Conservation (phyloP, 2,329 filamentous ascomycete genomes). For the Neobulgaria alba region DNA sequence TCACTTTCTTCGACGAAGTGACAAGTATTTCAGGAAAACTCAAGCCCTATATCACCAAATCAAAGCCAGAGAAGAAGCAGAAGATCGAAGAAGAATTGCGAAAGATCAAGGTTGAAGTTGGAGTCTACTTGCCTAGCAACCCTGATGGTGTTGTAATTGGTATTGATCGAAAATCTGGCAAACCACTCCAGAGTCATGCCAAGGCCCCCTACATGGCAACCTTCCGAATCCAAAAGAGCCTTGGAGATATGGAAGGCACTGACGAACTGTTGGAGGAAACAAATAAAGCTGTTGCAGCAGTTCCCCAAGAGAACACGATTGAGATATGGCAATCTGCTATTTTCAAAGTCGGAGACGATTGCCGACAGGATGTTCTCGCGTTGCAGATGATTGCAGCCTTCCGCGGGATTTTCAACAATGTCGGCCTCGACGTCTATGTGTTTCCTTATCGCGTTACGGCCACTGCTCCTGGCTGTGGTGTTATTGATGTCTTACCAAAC, state of each 20-base stretch:
- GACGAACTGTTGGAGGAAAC: slow-evolving; percentile 44
- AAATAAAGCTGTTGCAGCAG: slow-evolving; percentile 31
- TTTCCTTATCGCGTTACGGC: slow-evolving; percentile 96
- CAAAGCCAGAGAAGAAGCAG: slow-evolving; percentile 95
- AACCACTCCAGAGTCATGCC: slow-evolving; percentile 93
- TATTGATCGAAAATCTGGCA: slow-evolving; percentile 95
- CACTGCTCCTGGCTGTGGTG: slow-evolving; percentile 91
- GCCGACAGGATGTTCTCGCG: slow-evolving; percentile 90
- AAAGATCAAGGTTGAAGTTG: slow-evolving; percentile 94
- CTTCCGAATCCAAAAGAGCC: slow-evolving; percentile 87
- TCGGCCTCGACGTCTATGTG: slow-evolving; percentile 93
- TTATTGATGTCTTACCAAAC: slow-evolving; percentile 96
- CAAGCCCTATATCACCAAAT: slow-evolving; percentile 82
- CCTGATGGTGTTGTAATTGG: slow-evolving; percentile 95
- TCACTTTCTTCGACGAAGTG: slow-evolving; percentile 96
- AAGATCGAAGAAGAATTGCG: slow-evolving; percentile 98
- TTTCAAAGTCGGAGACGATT: slow-evolving; percentile 99
- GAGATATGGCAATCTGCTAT: slow-evolving; percentile 99
- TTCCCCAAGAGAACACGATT: slow-evolving; percentile 48
- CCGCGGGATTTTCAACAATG: slow-evolving; percentile 89
- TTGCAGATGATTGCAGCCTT: slow-evolving; percentile 98
- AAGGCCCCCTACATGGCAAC: slow-evolving; percentile 99
- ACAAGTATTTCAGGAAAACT: slow-evolving; percentile 93
- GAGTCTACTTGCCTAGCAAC: slow-evolving; percentile 94
- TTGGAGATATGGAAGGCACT: slow-evolving; percentile 41